Evolutionary conservation across 208 protist genomes (phyloP).

Genomic region (Leptomonas pyrrhocoris): DNA sequence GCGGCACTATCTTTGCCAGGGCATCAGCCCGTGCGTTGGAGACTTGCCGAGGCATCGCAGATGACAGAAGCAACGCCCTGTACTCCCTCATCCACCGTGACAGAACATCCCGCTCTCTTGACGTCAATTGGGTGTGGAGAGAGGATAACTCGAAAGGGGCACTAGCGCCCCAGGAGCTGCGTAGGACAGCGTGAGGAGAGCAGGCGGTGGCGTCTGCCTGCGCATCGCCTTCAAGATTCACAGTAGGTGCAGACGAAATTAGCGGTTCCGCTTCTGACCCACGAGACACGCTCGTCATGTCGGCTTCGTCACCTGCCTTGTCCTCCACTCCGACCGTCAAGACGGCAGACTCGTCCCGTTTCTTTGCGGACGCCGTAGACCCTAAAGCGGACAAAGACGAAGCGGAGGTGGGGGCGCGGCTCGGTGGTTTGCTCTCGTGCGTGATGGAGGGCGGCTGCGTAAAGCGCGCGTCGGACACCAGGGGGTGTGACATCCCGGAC

Average conservation of each 20-base stretch:
- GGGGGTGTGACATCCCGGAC: not conserved
- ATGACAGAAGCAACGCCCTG: conserved; percentile 24
- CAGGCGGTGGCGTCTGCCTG: too few species aligned
- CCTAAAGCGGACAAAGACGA: not conserved
- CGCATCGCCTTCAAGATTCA: too few species aligned
- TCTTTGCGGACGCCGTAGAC: not conserved
- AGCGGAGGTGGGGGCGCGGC: not conserved
- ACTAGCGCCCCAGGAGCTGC: not conserved
- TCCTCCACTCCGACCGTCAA: not conserved
- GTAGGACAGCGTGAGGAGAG: not conserved
- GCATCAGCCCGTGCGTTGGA: not conserved
- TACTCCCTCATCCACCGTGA: conserved; percentile 28
- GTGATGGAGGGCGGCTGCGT: conserved; percentile 5
- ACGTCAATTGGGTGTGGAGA: not conserved
- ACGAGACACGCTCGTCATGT: too few species aligned
- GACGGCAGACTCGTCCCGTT: not conserved
- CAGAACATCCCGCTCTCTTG: conserved; percentile 16
- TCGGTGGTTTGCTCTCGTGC: conserved; percentile 4
- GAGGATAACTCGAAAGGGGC: not conserved
- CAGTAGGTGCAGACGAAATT: not conserved
- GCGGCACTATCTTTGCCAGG: not conserved
- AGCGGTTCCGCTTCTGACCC: not conserved
- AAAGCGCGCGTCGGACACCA: not conserved
- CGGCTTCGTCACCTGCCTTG: not conserved
- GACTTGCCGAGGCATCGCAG: conserved; percentile 15